phyloP scores from a whole-genome alignment of 768 basidiomycete species.

The Kwoniella dejecticola region DNA sequence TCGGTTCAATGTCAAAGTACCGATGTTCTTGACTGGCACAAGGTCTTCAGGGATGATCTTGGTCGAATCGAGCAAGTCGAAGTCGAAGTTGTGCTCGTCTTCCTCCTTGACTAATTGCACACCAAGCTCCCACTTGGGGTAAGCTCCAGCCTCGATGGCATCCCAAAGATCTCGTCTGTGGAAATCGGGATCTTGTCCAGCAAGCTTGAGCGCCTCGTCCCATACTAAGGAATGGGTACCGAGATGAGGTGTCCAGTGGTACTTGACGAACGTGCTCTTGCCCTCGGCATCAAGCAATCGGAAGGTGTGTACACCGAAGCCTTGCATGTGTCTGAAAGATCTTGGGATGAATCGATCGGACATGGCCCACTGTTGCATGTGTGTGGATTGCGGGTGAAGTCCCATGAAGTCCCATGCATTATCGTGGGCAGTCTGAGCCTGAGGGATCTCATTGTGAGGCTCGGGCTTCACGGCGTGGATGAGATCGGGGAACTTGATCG shows the following conservation, averaged over 20 bases:
- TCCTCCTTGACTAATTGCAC: conserved; percentile 72
- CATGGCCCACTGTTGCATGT: conserved; percentile 69
- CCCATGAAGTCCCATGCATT: conserved; percentile 85
- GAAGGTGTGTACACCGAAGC: conserved; percentile 74
- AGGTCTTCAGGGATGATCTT: conserved; percentile 76
- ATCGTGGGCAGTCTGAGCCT: conserved; percentile 64
- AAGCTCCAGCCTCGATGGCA: conserved; percentile 71
- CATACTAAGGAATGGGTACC: conserved; percentile 81
- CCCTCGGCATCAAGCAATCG: conserved; percentile 69
- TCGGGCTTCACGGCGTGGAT: conserved; percentile 87
- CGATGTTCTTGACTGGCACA: conserved; percentile 74
- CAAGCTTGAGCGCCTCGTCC: conserved; percentile 86
- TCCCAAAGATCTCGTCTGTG: conserved; percentile 84
- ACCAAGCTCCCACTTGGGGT: conserved; percentile 76
- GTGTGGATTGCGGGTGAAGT: conserved; percentile 64
- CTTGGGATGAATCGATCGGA: conserved; percentile 84
- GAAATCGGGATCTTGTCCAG: conserved; percentile 80
- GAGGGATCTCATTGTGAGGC: conserved; percentile 71
- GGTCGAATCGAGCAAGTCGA: conserved; percentile 54
- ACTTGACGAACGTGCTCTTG: conserved; percentile 80
- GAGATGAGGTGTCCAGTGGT: conserved; percentile 80
- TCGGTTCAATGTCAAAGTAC: conserved; percentile 64
- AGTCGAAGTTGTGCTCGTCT: conserved; percentile 77
- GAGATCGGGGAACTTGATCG: conserved; percentile 82
- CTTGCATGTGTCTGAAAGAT: conserved; percentile 86